phyloP scores from a whole-genome alignment of 495 filamentous ascomycete genomes.

The Penicillium cinerascens region DNA sequence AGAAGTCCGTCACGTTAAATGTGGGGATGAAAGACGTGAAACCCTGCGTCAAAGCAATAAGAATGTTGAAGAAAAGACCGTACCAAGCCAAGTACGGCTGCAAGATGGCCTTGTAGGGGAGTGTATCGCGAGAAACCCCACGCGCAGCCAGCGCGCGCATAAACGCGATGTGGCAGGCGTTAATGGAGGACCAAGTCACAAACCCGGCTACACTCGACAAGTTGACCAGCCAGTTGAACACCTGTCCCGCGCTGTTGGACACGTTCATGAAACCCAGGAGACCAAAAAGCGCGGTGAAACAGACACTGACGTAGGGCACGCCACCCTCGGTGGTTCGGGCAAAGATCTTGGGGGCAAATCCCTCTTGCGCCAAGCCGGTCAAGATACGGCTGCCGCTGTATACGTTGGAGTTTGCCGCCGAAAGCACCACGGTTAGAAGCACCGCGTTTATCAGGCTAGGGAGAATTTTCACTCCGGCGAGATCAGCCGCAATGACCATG shows the following conservation, averaged over 20 bases:
- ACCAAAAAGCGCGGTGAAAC: slow-evolving; percentile 44
- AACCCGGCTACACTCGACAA: slow-evolving; percentile 60
- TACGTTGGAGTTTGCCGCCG: slow-evolving; percentile 72
- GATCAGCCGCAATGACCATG: slow-evolving; percentile 58
- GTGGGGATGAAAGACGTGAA: slow-evolving; percentile 58
- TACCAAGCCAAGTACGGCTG: slow-evolving; percentile 53
- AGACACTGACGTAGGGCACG: slow-evolving; percentile 48
- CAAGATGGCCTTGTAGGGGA: slow-evolving; percentile 52
- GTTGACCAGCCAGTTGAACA: slow-evolving; percentile 55
- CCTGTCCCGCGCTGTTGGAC: slow-evolving; percentile 29
- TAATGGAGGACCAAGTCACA: slow-evolving; percentile 59
- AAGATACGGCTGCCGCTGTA: slow-evolving; percentile 68
- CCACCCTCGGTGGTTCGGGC: slow-evolving; percentile 41
- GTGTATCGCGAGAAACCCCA: slow-evolving; percentile 43
- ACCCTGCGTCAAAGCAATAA: slow-evolving; percentile 60
- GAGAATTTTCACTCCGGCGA: slow-evolving; percentile 61
- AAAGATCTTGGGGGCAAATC: slow-evolving; percentile 57
- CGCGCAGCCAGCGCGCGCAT: slow-evolving; percentile 50
- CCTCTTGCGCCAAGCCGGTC: slow-evolving; percentile 56
- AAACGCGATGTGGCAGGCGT: slow-evolving; percentile 55
- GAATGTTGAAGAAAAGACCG: slow-evolving; percentile 55
- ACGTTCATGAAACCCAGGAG: slow-evolving; percentile 50
- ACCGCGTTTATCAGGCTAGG: slow-evolving; percentile 76
- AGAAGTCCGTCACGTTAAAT: slow-evolving; percentile 51
- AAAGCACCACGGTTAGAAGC: slow-evolving; percentile 64